phyloP scores from a whole-genome alignment of 2,329 filamentous ascomycete species.

The Colletotrichum acutatum region DNA sequence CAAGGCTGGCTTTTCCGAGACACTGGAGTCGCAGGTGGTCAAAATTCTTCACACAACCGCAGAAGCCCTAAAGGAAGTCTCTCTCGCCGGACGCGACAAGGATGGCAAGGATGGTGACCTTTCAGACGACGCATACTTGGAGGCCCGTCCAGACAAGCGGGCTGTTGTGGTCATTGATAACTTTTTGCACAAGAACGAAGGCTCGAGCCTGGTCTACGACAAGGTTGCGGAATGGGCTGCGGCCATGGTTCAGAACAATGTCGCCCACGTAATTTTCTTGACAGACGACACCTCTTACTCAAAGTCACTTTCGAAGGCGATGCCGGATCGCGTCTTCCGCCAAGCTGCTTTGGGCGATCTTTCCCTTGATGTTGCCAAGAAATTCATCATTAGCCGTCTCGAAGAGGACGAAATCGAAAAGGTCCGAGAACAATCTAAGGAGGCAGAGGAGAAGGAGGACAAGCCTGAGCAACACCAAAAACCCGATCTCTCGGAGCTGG shows the following conservation, averaged over 20 bases:
- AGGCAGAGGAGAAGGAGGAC: conserved; percentile 43
- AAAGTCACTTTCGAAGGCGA: conserved; percentile 85
- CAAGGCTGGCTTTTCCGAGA: conserved; percentile 95
- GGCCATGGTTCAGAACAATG: conserved; percentile 82
- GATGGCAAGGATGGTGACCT: conserved; percentile 78
- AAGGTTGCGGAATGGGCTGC: conserved; percentile 93
- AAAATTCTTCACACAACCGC: conserved; percentile 91
- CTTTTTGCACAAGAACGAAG: conserved; percentile 83
- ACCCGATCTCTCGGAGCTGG: conserved; percentile 74
- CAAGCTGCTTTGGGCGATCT: conserved; percentile 89
- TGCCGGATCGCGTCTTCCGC: conserved; percentile 92
- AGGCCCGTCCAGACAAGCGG: conserved; percentile 85
- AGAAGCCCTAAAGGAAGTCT: conserved; percentile 81
- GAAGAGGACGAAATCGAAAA: conserved; percentile 56
- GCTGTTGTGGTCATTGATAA: conserved; percentile 92
- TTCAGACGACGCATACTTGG: conserved; percentile 86
- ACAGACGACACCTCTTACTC: conserved; percentile 90
- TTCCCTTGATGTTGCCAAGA: conserved; percentile 85
- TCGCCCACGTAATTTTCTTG: conserved; percentile 94
- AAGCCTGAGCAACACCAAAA: conserved; percentile 42
- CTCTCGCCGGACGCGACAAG: conserved; percentile 75
- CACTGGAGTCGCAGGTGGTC: conserved; percentile 85
- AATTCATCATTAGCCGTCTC: conserved; percentile 88
- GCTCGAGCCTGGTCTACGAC: conserved; percentile 75
- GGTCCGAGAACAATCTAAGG: conserved; percentile 34